Percentiles rank a stretch among this genome's conserved stretches.
Evolutionary conservation across 768 basidiomycete genomes (phyloP).

Genomic region (Suillus lakei): DNA sequence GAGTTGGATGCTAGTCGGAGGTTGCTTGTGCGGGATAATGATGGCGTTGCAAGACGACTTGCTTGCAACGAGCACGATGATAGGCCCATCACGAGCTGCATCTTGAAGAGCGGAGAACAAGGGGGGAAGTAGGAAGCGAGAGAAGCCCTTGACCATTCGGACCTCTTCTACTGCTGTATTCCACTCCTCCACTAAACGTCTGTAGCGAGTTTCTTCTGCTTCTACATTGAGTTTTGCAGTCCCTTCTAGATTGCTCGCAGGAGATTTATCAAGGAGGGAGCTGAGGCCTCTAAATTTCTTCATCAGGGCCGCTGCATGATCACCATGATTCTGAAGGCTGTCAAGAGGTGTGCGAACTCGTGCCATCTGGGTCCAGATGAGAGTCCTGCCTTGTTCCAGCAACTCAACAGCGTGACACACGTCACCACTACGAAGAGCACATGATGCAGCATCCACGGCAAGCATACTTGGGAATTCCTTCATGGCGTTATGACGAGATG

Average conservation of each 20-base stretch:
- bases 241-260: neutral
- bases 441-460: neutral
- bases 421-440: neutral
- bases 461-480: neutral
- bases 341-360: neutral
- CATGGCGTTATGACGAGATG: neutral
- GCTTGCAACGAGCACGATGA: conserved; percentile 11
- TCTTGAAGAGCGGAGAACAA: conserved; percentile 12
- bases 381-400: neutral
- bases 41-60: conserved; percentile 18
- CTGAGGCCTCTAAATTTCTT: neutral
- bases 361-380: neutral
- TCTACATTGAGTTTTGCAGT: neutral
- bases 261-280: neutral
- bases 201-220: neutral
- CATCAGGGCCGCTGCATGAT: neutral
- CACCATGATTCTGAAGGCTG: neutral
- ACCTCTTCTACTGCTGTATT: conserved; percentile 16
- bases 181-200: conserved; percentile 12
- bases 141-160: conserved; percentile 19
- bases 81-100: conserved; percentile 12
- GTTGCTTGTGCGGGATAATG: conserved; percentile 6
- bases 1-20: conserved; percentile 3
- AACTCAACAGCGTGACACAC: neutral
- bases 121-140: conserved; percentile 15